Conservation (phyloP, 306 rosid species). For the Cicer pinnatifidum region DNA sequence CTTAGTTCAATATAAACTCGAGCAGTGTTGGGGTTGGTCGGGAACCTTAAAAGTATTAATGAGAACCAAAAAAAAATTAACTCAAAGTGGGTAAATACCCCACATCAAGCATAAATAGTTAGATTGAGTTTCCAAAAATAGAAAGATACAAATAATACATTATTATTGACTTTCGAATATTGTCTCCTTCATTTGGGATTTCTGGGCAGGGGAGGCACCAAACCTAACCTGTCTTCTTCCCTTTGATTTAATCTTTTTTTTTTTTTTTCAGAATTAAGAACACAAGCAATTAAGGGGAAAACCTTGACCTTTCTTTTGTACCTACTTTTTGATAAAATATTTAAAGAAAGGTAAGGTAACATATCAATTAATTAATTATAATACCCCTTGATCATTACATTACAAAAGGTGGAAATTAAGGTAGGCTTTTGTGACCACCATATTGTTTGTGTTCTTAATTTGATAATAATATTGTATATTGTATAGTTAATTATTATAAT, state of each 20-base stretch:
- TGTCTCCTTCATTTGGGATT: neutral
- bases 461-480: neutral
- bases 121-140: constrained; percentile 4
- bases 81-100: neutral
- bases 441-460: constrained; percentile 12
- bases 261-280: neutral
- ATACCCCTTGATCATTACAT: neutral
- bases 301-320: neutral
- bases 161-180: neutral
- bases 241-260: neutral
- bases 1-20: too few species aligned
- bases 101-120: neutral
- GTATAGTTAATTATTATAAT: neutral
- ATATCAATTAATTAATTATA: neutral
- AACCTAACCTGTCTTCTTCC: neutral
- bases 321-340: neutral
- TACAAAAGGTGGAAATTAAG: neutral
- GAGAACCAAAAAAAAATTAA: neutral
- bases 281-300: constrained; percentile 5
- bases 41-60: neutral
- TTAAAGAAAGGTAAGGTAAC: neutral
- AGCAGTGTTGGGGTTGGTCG: neutral
- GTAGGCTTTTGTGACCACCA: neutral
- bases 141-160: neutral
- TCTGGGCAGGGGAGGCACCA: constrained; percentile 7